phyloP scores from a whole-genome alignment of 805 yeast genomes.

The Torulaspora maleeae region DNA sequence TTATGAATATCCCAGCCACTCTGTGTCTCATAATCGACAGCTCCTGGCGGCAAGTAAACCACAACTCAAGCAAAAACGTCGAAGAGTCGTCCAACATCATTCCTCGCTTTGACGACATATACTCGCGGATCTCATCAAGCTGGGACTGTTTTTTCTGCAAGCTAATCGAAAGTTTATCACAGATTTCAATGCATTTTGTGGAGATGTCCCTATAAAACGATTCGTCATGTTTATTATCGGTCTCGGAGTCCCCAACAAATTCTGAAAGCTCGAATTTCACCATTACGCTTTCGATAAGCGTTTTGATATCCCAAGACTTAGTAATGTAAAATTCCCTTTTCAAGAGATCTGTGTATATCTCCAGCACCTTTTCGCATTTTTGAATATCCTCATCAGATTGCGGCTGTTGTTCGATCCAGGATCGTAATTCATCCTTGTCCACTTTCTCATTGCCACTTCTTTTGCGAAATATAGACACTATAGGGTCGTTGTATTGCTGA shows the following conservation, averaged over 20 bases:
- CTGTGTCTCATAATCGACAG: constrained; percentile 36
- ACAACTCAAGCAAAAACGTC: constrained; percentile 30
- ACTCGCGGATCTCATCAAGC: constrained; percentile 15
- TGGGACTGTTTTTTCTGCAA: constrained; percentile 18
- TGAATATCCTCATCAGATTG: constrained; percentile 13
- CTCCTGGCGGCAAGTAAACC: constrained; percentile 22
- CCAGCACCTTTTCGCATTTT: constrained; percentile 28
- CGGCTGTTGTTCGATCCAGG: constrained; percentile 10
- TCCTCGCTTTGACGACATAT: constrained; percentile 35
- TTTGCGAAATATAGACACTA: constrained; percentile 11
- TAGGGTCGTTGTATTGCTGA: constrained; percentile 11
- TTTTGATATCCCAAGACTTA: constrained; percentile 35
- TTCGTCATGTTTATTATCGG: constrained; percentile 15
- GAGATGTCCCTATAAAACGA: constrained; percentile 52
- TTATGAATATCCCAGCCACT: constrained; percentile 55
- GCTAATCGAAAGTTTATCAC: constrained; percentile 37
- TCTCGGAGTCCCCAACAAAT: constrained; percentile 5
- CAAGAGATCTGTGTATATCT: constrained; percentile 27
- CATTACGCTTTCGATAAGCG: constrained; percentile 28
- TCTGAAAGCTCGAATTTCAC: constrained; percentile 23
- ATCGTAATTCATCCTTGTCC: constrained; percentile 6
- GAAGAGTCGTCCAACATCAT: constrained; percentile 46
- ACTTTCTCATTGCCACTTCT: constrained; percentile 1
- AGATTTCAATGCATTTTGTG: constrained; percentile 47
- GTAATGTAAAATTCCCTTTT: constrained; percentile 26